Base-by-base conservation (phyloP, 2,329 filamentous ascomycete genomes). In the Arthrobotrys megalospora region DNA sequence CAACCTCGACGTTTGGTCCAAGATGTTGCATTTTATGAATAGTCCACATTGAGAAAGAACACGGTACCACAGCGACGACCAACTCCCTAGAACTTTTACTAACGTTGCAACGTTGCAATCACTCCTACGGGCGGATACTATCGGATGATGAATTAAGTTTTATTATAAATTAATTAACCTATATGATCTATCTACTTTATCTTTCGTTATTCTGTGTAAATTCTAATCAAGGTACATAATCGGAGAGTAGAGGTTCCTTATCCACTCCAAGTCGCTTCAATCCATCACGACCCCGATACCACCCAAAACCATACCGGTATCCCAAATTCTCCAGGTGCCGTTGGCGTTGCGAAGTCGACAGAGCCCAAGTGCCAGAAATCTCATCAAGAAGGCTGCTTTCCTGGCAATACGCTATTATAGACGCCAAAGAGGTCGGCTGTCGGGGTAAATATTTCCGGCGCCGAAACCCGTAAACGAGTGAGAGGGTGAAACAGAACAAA, bases 221-320 rank as follows among this genome's bases (percentile, higher is more conserved):
- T n/a, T n/a, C n/a, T n/a, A n/a, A n/a, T n/a, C 6, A 52, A 1
- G 43, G 12, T 60, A n/a, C 34, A 32, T 73, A 66, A 47, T 16
- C n/a, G 6, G 32, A 41, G 6, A 73, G 24, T 8, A 73, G 14
- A 0, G 69, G 69, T 38, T 73, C 69, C 34, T 66, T 65, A 16
- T 73, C 69, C 1, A 73, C 41, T 5, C 69, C 69, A 12, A 73
- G 28, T 14, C 41, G 36, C 24, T 28, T 16, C 3, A 8, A 45
- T 12, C 69, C 69, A 47, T 66, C 62, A 16, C 38, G 38, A 3
- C 60, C 69, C 21, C 28, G 1, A 38, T 73, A 73, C 60, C 60
- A 73, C 11, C 69, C 69, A 50, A 73, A 73, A 12, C 69, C 69
- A 36, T 73, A 66, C 0, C 60, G 60, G 21, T 64, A 10, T 1